A percentile compares a stretch with the other conserved stretches of the same genome.
These are phyloP conservation scores for Trichoderma sp. DNA, from an alignment of 2,329 filamentous ascomycete species.

Conservation along the genomic window DNA sequence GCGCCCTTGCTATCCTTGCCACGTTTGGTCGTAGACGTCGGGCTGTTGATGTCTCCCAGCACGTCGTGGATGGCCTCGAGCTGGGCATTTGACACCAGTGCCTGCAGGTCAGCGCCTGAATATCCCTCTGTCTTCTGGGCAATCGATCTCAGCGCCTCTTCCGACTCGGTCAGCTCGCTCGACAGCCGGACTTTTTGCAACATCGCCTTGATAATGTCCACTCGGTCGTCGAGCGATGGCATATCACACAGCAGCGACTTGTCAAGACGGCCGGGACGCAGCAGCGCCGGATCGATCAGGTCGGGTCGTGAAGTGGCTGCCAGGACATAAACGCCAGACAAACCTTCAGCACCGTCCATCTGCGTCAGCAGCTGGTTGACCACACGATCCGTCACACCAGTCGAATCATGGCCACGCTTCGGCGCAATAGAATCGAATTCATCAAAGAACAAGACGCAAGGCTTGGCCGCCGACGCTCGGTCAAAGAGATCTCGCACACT, in stretches of 20 bases:
- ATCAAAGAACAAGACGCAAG: conserved; percentile 96
- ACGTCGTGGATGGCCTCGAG: conserved; percentile 96
- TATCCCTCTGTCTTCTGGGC: conserved; percentile 83
- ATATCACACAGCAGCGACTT: conserved; percentile 93
- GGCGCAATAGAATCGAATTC: conserved; percentile 98
- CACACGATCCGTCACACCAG: conserved; percentile 96
- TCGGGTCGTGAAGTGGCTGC: conserved; percentile 93
- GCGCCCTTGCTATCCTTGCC: conserved; percentile 40
- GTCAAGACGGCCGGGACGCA: conserved; percentile 88
- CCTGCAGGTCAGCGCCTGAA: conserved; percentile 91
- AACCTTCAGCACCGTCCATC: conserved; percentile 96
- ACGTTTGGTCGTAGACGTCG: conserved; percentile 41
- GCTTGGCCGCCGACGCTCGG: conserved; percentile 83
- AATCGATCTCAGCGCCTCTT: conserved; percentile 67
- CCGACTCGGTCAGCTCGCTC: conserved; percentile 60
- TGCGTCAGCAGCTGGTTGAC: conserved; percentile 98
- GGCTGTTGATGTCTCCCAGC: conserved; percentile 58
- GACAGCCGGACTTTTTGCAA: conserved; percentile 76
- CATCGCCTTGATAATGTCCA: conserved; percentile 87
- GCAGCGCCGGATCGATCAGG: conserved; percentile 88
- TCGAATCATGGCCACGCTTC: conserved; percentile 94
- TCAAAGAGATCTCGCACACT: conserved; percentile 94
- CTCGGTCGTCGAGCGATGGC: conserved; percentile 74
- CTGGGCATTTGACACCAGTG: conserved; percentile 93
- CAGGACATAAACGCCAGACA: conserved; percentile 93